These are phyloP conservation scores for Chlamydomonas incerta DNA, from an alignment of 139 green algal species.

Conservation along the genomic window DNA sequence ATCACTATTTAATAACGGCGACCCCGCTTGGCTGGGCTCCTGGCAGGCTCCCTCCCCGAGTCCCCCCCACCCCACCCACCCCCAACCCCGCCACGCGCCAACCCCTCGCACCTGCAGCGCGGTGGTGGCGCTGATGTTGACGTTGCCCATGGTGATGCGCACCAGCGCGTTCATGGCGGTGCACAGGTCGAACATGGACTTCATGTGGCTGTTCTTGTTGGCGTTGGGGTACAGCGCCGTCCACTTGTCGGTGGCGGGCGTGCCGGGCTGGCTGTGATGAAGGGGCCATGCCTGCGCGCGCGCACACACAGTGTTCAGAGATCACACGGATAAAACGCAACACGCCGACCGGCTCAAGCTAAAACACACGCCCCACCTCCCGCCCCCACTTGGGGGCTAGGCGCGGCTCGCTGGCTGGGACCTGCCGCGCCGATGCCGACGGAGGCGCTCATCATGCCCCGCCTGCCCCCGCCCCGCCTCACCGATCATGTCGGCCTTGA, in stretches of 20 bases:
- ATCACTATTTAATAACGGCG: too few species aligned
- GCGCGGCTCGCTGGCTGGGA: too few species aligned
- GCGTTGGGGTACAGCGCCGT: constrained; percentile 42
- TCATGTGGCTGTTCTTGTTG: constrained; percentile 74
- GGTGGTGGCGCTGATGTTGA: constrained; percentile 77
- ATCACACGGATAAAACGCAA: too few species aligned
- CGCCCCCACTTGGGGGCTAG: too few species aligned
- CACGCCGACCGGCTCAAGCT: too few species aligned
- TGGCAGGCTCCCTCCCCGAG: background rate
- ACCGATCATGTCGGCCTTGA: constrained; percentile 78
- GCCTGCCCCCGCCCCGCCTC: background rate
- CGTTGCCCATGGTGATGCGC: constrained; percentile 67
- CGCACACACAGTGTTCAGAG: too few species aligned
- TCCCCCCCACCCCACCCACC: background rate
- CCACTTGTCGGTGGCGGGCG: constrained; percentile 66
- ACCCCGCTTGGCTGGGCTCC: too few species aligned
- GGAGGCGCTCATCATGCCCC: too few species aligned
- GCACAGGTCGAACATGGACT: constrained; percentile 72
- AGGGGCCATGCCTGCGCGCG: constrained; percentile 54
- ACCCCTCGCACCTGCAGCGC: constrained; percentile 55
- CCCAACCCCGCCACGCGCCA: too few species aligned
- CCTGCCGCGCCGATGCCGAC: too few species aligned
- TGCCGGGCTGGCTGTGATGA: constrained; percentile 68
- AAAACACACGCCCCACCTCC: too few species aligned
- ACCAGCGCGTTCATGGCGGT: constrained; percentile 77